Evolutionary conservation across 2,329 filamentous ascomycete genomes (phyloP), one percentile per base, ranked within the genome.

Genomic region (Bipolaris victoriae): DNA sequence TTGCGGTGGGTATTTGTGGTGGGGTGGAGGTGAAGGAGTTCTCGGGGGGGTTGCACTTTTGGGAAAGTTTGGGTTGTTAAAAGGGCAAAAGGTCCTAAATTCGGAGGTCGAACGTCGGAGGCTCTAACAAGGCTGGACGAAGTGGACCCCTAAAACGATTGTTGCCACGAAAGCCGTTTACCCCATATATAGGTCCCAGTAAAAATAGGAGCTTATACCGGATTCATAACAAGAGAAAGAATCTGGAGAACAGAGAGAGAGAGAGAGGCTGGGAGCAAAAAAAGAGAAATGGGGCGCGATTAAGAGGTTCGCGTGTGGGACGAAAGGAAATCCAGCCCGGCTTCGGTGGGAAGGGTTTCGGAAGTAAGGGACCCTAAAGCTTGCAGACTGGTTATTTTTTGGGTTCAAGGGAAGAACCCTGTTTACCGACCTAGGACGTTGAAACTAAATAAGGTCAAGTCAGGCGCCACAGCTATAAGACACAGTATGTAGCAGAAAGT

Each of bases 1-100:
- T 81, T 45, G 52, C 63, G 58, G 58, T 45, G 40, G 49, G 41
- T 40, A 7, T 26, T 35, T 16, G 26, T 20, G 20, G 20, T 16
- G 20, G 20, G 20, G 20, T 20, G 20, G 3, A 20, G 33, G 16
- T 11, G 35, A 40, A 15, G 24, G 22, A 47, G 9, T n/a, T n/a
- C 37, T 37, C 18, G 15, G 20, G n/a, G n/a, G n/a, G 16, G n/a
- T 9, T 9, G 26, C 41, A 10, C 24, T 11, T 13, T 13, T 16
- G 33, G 36, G 22, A 13, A 20, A 20, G 20, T 29, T 35, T 29
- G 29, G 13, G 13, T 20, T 16, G 9, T 10, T 1, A 29, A 51
- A 51, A 29, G 29, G 20, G 20, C 20, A 20, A 16, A 31, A 31
- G 29, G 33, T 18, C 35, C 15, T 49, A 22, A 15, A 45, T 26